Base-by-base conservation (phyloP, 192 early-diverging fungal species). In the Backusella psychrophila region DNA sequence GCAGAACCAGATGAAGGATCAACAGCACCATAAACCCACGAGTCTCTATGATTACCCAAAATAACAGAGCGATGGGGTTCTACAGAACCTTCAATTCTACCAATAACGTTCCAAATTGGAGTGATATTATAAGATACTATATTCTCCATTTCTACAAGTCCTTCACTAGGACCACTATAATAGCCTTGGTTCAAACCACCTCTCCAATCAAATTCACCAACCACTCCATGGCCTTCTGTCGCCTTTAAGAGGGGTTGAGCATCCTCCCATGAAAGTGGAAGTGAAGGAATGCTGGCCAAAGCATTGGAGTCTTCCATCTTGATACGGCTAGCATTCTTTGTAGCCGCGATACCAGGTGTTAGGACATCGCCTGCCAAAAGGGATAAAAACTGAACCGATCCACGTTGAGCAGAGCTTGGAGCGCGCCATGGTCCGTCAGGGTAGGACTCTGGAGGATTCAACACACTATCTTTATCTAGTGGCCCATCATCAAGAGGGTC, bases 401-500 rank as follows among this genome's bases (percentile, higher is more conserved):
- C 91, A 12, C 91, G 84, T 72, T 90, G 89, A 29, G 91, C 80
- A 14, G 87, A 89, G 6, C 84, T 84, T 15, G 82, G 77, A 11
- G 90, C 82, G 11, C 91, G 84, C 88, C 79, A 80, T 41, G 79
- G 79, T 12, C 79, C 79, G 14, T 80, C 74, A 31, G 79, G 79
- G 42, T 80, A 80, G 19, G 79, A 75, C 44, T 76, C 36, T 39
- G 74, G 59, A 21, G 73, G 73, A 33, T 79, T 73, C 3, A 70
- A 21, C 3, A 34, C 26, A 11, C 44, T 69, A 49, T 80, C 74
- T 23, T 80, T 80, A 41, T 76, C 72, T 4, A 80, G 41, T n/a
- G 82, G 87, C 6, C 91, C 91, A 68, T 91, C 91, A 69, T 92
- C 90, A 33, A 81, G 80, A 9, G 91, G 91, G 63, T 92, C 91